phyloP scores from a whole-genome alignment of 2,329 filamentous ascomycete species.

The Fusarium sp. region DNA sequence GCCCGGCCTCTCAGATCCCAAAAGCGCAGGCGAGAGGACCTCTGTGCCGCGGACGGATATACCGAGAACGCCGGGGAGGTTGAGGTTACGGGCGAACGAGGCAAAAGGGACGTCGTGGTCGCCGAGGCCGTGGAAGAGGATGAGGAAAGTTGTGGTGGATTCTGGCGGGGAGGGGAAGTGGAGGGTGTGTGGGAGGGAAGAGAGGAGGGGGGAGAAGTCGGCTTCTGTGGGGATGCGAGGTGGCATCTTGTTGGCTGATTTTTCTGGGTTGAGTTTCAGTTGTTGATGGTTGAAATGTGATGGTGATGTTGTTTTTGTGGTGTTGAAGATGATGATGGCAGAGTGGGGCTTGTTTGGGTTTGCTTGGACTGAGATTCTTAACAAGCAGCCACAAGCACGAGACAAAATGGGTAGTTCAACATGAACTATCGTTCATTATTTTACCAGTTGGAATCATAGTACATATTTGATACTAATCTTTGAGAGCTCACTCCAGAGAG shows the following conservation, averaged over 20 bases:
- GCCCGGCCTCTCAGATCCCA: conserved; percentile 50
- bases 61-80: conserved; percentile 81
- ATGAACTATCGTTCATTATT: not conserved
- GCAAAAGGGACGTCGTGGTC: conserved; percentile 79
- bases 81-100: conserved; percentile 74
- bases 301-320: conserved; percentile 5
- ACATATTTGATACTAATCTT: not conserved
- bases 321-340: not conserved
- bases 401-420: not conserved
- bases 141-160: conserved; percentile 77
- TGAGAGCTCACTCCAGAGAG: not conserved
- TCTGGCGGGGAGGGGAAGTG: conserved; percentile 67
- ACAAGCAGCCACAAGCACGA: not conserved
- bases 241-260: conserved; percentile 49
- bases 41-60: conserved; percentile 79
- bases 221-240: conserved; percentile 62
- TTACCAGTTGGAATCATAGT: not conserved
- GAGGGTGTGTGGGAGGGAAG: conserved; percentile 57
- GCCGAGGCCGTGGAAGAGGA: conserved; percentile 88
- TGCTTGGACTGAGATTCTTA: not conserved
- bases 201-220: conserved; percentile 61
- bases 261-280: not conserved
- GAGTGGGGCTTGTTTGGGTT: not conserved
- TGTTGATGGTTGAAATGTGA: not conserved
- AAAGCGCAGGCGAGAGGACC: conserved; percentile 75